phyloP scores from a whole-genome alignment of 495 filamentous ascomycete genomes.

The Penicillium odoratum region DNA sequence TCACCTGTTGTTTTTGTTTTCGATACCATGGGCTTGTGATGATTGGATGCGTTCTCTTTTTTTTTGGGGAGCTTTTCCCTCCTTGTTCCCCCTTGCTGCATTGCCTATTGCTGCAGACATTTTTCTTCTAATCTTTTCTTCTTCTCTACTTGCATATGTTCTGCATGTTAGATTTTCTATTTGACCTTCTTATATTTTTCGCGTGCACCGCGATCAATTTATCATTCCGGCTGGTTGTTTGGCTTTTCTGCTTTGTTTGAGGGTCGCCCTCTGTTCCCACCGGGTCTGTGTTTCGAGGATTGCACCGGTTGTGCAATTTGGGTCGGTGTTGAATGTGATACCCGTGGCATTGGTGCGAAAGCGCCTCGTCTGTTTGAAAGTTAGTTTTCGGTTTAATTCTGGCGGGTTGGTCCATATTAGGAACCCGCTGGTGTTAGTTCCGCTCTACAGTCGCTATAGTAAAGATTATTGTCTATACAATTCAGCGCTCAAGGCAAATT shows the following conservation, averaged over 20 bases:
- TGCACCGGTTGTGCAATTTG: slow-evolving; percentile 18
- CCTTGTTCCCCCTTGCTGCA: neutral
- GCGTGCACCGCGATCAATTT: neutral
- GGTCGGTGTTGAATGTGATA: slow-evolving; percentile 29
- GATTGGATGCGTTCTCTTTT: slow-evolving; percentile 27
- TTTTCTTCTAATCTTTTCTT: slow-evolving; percentile 8
- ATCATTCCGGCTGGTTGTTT: slow-evolving; percentile 4
- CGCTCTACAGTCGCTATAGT: slow-evolving; percentile 26
- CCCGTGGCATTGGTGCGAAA: slow-evolving; percentile 28
- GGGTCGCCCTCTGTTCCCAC: slow-evolving; percentile 16
- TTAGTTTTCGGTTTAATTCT: slow-evolving; percentile 5
- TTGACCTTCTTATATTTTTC: slow-evolving; percentile 8
- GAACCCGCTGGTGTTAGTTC: slow-evolving; percentile 7
- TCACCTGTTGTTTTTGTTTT: slow-evolving; percentile 32
- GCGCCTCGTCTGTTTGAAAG: slow-evolving; percentile 11
- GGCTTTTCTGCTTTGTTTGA: slow-evolving; percentile 3
- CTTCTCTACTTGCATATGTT: slow-evolving; percentile 7
- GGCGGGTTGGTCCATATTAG: slow-evolving; percentile 5
- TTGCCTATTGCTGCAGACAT: slow-evolving; percentile 10
- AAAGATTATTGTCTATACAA: slow-evolving; percentile 27
- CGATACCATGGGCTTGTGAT: slow-evolving; percentile 37
- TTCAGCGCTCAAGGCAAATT: slow-evolving; percentile 11
- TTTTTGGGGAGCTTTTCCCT: slow-evolving; percentile 14
- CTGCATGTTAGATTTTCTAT: slow-evolving; percentile 16
- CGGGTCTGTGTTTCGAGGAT: slow-evolving; percentile 18